Evolutionary conservation across 1,139 yeast genomes (phyloP), one percentile per base, ranked within the genome.

Genomic region (Eremothecium sinecaudum): DNA sequence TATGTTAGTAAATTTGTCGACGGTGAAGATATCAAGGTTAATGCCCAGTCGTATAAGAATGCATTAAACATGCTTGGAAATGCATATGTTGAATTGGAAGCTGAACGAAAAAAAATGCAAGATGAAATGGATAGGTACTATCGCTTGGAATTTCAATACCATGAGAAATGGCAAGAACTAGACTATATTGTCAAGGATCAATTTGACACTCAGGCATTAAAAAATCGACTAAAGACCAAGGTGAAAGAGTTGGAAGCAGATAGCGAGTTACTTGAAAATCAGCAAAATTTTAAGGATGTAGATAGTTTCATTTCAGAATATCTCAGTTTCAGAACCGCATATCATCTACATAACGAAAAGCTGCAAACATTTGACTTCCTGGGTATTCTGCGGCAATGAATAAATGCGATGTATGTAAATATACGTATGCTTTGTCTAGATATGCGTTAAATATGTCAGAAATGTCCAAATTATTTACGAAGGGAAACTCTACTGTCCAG

Each of bases 321-420:
- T 35, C 31, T 43, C 27, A 34, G 36, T 4, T 28, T 37, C 12
- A 43, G 56, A 35, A 39, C 40, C 5, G 38, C 44, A 25, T 54
- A 48, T 35, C 54, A 53, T 37, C 18, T 42, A 9, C 43, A 39
- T 24, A 42, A 45, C 8, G 53, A 52, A 34, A 47, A 51, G 37
- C 36, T 54, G 17, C 34, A 42, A 3, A 52, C 56, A 7, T 55
- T 58, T 59, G 42, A 46, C 18, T 33, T 35, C 7, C 56, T 51
- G 33, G 54, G 51, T 14, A 18, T 32, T 16, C 28, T 49, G 32
- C 40, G 37, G 32, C 16, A 16, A n/a, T 24, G 13, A 15, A 5
- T 15, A 5, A n/a, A 4, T 11, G 13, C 22, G 24, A n/a, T 21
- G 4, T 21, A 21, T 21, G 5, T 21, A 21, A n/a, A n/a, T n/a